phyloP scores from a whole-genome alignment of 768 basidiomycete species.

The Suillus ampliporus region DNA sequence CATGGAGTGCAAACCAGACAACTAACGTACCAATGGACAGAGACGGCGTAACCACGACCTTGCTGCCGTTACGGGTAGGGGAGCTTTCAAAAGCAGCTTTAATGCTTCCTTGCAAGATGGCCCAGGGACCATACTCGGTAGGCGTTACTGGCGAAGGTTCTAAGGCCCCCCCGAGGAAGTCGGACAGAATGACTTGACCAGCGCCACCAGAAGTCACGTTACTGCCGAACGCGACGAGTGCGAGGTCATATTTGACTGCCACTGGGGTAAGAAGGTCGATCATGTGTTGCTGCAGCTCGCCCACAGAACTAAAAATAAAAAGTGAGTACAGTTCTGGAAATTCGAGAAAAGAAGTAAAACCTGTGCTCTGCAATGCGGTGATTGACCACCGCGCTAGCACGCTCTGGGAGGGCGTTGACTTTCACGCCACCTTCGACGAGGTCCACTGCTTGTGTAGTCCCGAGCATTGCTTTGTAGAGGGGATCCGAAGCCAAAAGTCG shows the following conservation, averaged over 20 bases:
- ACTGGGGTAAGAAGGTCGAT: conserved; percentile 43
- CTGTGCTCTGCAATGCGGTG: conserved; percentile 69
- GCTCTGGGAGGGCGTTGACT: conserved; percentile 77
- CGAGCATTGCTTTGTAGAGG: conserved; percentile 50
- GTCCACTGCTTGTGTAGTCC: conserved; percentile 79
- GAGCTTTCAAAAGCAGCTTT: conserved; percentile 38
- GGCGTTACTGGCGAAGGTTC: conserved; percentile 71
- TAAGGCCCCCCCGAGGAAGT: conserved; percentile 54
- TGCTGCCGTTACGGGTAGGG: conserved; percentile 14
- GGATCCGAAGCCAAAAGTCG: conserved; percentile 24
- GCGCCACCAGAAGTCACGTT: conserved; percentile 41
- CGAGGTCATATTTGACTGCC: conserved; percentile 58
- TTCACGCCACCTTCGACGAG: conserved; percentile 68
- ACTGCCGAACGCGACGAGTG: conserved; percentile 60
- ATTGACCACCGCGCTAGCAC: conserved; percentile 67
- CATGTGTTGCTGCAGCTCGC: conserved; percentile 25
- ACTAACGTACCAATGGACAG: conserved; percentile 17
- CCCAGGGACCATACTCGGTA: conserved; percentile 21
- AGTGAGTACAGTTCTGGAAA: not conserved
- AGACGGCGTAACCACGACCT: conserved; percentile 22
- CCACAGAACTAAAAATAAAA: conserved; percentile 19
- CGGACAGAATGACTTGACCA: conserved; percentile 54
- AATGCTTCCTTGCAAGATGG: conserved; percentile 32
- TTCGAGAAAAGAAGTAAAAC: conserved; percentile 33
- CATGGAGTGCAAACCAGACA: not conserved